These are phyloP conservation scores for Dentipellis fragilis DNA, from an alignment of 768 basidiomycete species.

Conservation along the genomic window DNA sequence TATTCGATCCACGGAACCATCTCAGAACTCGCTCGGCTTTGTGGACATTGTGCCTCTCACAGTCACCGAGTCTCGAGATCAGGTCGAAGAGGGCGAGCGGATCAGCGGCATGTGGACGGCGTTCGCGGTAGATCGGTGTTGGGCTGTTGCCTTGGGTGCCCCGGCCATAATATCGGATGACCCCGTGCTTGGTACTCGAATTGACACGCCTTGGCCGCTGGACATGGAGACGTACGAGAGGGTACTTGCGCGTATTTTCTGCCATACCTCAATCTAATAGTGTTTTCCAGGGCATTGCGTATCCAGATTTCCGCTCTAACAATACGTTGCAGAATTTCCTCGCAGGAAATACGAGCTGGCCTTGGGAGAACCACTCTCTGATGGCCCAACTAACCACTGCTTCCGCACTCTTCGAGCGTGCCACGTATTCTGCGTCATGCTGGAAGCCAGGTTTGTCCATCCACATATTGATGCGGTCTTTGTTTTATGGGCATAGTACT, in stretches of 20 bases:
- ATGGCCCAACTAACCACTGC: slow-evolving; percentile 44
- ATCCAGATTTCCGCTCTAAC: slow-evolving; percentile 32
- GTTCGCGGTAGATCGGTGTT: slow-evolving; percentile 45
- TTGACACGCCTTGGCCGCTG: slow-evolving; percentile 32
- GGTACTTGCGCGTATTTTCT: background rate
- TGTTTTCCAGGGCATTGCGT: slow-evolving; percentile 31
- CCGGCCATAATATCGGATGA: slow-evolving; percentile 43
- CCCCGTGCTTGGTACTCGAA: slow-evolving; percentile 29
- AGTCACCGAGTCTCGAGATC: slow-evolving; percentile 29
- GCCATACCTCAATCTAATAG: slow-evolving; percentile 16
- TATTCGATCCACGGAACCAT: slow-evolving; percentile 11
- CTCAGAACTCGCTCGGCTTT: slow-evolving; percentile 5
- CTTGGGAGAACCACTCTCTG: slow-evolving; percentile 25
- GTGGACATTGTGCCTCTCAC: slow-evolving; percentile 10
- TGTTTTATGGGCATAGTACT: background rate
- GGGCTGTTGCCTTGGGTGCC: slow-evolving; percentile 42
- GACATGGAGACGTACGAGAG: slow-evolving; percentile 20
- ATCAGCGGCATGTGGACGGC: slow-evolving; percentile 62
- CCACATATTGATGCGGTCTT: background rate
- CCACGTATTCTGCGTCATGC: slow-evolving; percentile 38
- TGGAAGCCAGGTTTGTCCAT: slow-evolving; percentile 21
- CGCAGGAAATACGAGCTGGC: slow-evolving; percentile 23
- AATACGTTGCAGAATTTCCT: slow-evolving; percentile 43
- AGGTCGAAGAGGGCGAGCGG: slow-evolving; percentile 52
- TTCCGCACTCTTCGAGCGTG: slow-evolving; percentile 47